Base-by-base conservation (phyloP, 176 grass and related monocot species). In the Phoenix roebelenii region DNA sequence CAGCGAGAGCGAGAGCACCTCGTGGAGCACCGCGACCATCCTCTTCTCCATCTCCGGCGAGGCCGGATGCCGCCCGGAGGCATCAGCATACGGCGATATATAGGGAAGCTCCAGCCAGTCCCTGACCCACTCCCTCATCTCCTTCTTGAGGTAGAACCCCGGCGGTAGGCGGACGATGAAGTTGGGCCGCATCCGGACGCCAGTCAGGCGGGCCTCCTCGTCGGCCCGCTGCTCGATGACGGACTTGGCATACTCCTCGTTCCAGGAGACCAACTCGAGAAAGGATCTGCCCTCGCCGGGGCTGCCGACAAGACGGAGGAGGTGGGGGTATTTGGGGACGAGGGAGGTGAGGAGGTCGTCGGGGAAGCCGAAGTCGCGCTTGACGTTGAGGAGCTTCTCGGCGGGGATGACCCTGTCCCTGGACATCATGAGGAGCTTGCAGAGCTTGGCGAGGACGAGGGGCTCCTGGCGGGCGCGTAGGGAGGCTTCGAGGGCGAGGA, bases 351-450 rank as follows among this genome's bases (percentile, higher is more conserved):
- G 18, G 68, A 91, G 82, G 60, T 97, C 86, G 19, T 91, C 80
- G 0, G 92, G 92, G 69, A 91, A 58, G 49, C 92, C 92, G 67
- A 97, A 97, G 44, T 82, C 72, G 61, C 81, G 81, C 69, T 90
- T 88, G 48, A 82, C 81, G 7, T 83, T 60, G 7, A 78, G 50
- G 16, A 96, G 65, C 59, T 96, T 96, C n/a, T 68, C 67, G 57
- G 83, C 72, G 15, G 80, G 72, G 22, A 96, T 61, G 24, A 83
- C 72, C 1, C 61, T 77, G 26, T 88, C 67, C 59, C 63, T 79
- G 25, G 86, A 86, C n/a, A 96, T 87, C 83, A 96, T 96, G 54
- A 96, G 64, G 54, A 96, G 79, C 68, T 90, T 96, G 70, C 77
- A 79, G 69, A 96, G 75, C 77, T 81, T 90, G 22, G 77, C 60